Base-by-base conservation (phyloP, 2,329 filamentous ascomycete genomes). In the Colletotrichum neosansevieriae region DNA sequence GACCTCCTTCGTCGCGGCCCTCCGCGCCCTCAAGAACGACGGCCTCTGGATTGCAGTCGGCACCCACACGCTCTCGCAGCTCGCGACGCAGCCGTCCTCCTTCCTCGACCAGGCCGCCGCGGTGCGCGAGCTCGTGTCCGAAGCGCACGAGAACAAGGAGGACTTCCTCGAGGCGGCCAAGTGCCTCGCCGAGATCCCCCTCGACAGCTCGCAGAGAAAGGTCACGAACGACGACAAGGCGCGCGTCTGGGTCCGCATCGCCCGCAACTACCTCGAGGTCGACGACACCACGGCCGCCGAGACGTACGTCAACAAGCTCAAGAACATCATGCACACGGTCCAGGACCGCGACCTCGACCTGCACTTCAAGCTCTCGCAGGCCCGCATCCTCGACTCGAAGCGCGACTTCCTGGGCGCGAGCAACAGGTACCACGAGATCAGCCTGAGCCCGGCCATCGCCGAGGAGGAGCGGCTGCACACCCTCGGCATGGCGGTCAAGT, bases 201-300 rank as follows among this genome's bases (percentile, higher is more conserved):
- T 98, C 53, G 95, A 99, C 77, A 92, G 89, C 65, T 94, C 94
- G 2, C 94, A 97, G 82, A 91, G 95, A 56, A 90, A 92, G 64
- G 90, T 98, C 40, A 89, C 90, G 32, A 91, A 94, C 76, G 89
- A 93, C 74, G 92, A 95, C 73, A 94, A 94, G 80, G 93, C 94
- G 9, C 85, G 86, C 62, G 88, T 96, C 62, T 98, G 95, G 93
- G 92, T 98, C 73, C 92, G 95, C 69, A 97, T 99, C 76, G 94
- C 97, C 76, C 89, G 96, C 70, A 92, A 97, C 83, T 97, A 96
- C 78, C 88, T 99, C 70, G 95, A 99, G 82, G 93, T 94, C 54
- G 95, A 97, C 77, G 94, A 98, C 81, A 92, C 93, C 9, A 94
- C 91, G 1, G 86, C 88, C 40, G 96, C 96, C 47, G 94, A 97